phyloP scores from a whole-genome alignment of 768 basidiomycete species.

The Leccinum boreale region DNA sequence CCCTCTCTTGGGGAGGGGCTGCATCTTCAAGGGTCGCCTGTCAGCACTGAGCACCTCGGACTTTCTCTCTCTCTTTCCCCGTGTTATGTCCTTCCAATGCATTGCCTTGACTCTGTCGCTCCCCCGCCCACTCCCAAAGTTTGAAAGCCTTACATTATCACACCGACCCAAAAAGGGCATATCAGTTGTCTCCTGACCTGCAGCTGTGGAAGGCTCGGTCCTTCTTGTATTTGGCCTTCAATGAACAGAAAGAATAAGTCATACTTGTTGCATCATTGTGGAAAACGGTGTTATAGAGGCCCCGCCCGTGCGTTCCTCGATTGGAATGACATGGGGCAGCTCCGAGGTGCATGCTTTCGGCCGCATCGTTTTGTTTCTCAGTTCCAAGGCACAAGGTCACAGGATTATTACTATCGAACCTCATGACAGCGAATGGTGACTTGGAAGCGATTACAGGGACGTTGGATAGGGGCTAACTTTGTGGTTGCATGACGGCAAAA shows the following conservation, averaged over 20 bases:
- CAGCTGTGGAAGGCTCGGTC: neutral
- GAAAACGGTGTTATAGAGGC: slow-evolving; percentile 11
- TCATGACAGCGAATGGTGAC: neutral
- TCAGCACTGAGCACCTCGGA: neutral
- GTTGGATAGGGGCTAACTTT: slow-evolving; percentile 7
- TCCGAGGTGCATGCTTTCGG: slow-evolving; percentile 9
- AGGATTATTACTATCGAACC: neutral
- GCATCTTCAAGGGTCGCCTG: neutral
- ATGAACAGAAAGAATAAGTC: slow-evolving; percentile 6
- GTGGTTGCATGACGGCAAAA: neutral
- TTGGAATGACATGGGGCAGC: neutral
- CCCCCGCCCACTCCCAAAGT: neutral
- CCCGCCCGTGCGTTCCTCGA: slow-evolving; percentile 10
- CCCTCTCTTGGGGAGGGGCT: neutral
- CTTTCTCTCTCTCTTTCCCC: neutral
- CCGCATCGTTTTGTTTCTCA: neutral
- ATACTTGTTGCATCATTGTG: neutral
- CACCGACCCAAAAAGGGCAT: slow-evolving; percentile 5
- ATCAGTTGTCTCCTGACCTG: slow-evolving; percentile 8
- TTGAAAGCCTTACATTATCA: neutral
- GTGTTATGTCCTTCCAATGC: neutral
- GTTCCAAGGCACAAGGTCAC: slow-evolving; percentile 4
- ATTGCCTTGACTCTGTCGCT: slow-evolving; percentile 1
- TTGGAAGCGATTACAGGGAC: neutral
- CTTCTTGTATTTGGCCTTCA: slow-evolving; percentile 13